phyloP scores from a whole-genome alignment of 306 rosid genomes.

The Vigna radiata region DNA sequence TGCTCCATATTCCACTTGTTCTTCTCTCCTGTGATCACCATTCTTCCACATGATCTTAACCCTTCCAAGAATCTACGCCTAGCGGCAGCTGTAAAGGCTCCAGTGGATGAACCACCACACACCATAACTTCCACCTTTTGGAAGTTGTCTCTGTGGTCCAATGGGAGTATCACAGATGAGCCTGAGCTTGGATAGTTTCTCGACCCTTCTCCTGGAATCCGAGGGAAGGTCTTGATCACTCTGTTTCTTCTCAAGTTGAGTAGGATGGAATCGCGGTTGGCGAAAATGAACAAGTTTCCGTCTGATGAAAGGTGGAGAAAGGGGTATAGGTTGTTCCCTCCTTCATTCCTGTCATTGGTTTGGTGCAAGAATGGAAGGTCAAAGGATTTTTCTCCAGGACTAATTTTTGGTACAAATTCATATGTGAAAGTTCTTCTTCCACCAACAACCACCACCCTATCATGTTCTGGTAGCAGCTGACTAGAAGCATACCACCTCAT shows the following conservation, averaged over 20 bases:
- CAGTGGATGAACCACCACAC: constrained; percentile 79
- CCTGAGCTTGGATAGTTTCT: constrained; percentile 87
- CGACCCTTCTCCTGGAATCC: constrained; percentile 70
- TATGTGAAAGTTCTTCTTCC: constrained; percentile 70
- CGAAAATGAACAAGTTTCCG: constrained; percentile 80
- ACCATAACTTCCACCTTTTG: constrained; percentile 71
- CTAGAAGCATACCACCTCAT: constrained; percentile 78
- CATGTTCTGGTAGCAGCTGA: constrained; percentile 61
- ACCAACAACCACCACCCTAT: constrained; percentile 69
- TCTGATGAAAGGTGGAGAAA: constrained; percentile 78
- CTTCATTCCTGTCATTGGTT: constrained; percentile 48
- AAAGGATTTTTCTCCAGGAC: constrained; percentile 48
- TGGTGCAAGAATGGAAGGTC: constrained; percentile 66
- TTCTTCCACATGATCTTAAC: constrained; percentile 79
- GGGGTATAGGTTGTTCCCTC: constrained; percentile 80
- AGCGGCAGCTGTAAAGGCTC: constrained; percentile 63
- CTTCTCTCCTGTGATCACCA: constrained; percentile 70
- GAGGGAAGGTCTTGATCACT: constrained; percentile 74
- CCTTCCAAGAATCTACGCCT: constrained; percentile 55
- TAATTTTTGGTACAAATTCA: constrained; percentile 68
- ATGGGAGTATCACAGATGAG: constrained; percentile 79
- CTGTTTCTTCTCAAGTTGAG: constrained; percentile 56
- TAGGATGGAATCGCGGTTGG: constrained; percentile 74
- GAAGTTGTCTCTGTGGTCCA: constrained; percentile 62
- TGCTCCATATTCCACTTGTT: constrained; percentile 77